These are phyloP conservation scores for Tremellales sp. DNA, from an alignment of 1,284 basidiomycete genomes.

Conservation along the genomic window DNA sequence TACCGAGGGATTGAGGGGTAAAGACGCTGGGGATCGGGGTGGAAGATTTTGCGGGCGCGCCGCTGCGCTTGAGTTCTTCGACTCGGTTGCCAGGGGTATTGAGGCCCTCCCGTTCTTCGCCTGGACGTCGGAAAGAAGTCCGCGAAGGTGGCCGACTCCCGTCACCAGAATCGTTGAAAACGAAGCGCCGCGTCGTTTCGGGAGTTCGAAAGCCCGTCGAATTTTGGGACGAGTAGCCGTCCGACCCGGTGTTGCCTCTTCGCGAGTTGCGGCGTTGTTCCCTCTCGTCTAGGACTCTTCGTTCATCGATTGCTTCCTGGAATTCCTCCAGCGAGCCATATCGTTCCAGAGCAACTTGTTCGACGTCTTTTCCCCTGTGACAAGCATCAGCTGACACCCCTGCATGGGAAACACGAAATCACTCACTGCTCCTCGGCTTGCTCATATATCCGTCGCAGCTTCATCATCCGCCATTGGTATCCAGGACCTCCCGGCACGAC, in stretches of 20 bases:
- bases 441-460: slow-evolving; percentile 82
- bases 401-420: neutral
- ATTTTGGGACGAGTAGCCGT: slow-evolving; percentile 57
- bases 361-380: slow-evolving; percentile 56
- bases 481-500: slow-evolving; percentile 80
- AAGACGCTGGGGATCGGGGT: slow-evolving; percentile 87
- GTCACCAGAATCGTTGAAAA: slow-evolving; percentile 42
- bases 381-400: neutral
- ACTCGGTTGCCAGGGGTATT: slow-evolving; percentile 36
- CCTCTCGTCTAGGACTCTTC: slow-evolving; percentile 75
- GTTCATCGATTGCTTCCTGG: slow-evolving; percentile 81
- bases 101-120: slow-evolving; percentile 54
- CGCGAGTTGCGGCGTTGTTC: slow-evolving; percentile 56
- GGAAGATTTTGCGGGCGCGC: slow-evolving; percentile 25
- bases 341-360: slow-evolving; percentile 82
- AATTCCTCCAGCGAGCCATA: slow-evolving; percentile 82
- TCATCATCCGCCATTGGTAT: slow-evolving; percentile 97
- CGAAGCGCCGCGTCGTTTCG: slow-evolving; percentile 44
- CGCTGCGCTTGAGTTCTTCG: slow-evolving; percentile 35
- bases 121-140: slow-evolving; percentile 73
- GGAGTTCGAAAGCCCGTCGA: slow-evolving; percentile 45
- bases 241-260: slow-evolving; percentile 26
- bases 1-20: slow-evolving; percentile 66
- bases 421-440: slow-evolving; percentile 73
- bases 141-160: slow-evolving; percentile 59